Evolutionary conservation across 2,329 filamentous ascomycete genomes (phyloP), one percentile per base, ranked within the genome.

Genomic region (Davidsoniella australis): DNA sequence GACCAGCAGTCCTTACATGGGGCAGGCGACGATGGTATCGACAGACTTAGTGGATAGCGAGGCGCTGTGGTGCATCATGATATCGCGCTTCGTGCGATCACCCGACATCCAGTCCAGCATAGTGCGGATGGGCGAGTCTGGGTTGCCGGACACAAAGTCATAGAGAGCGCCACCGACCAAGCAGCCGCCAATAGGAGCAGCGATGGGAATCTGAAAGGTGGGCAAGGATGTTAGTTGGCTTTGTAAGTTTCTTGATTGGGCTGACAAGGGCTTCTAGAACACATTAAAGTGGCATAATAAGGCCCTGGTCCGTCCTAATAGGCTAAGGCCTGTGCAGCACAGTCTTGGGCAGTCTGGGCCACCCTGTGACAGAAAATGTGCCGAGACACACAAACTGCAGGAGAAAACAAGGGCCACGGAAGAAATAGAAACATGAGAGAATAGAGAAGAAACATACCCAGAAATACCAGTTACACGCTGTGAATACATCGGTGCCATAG

Each of bases 91-190:
- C 10, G 37, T 45, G 20, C 47, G 47, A n/a, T 52, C 50, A 20
- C 47, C 47, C 16, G 47, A 52, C 33, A 49, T 43, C 42, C 50
- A 49, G 43, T 52, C 47, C 7, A 52, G 44, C 18, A 52, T 78
- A 0, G 71, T 77, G 62, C 85, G 85, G 55, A 85, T 68, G 0
- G 80, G 80, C 55, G 73, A 81, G n/a, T 79, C 63, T 3, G 80
- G 81, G 0, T 76, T 82, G 59, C 78, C 85, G 37, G 86, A 66
- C 59, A 83, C 75, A 2, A 74, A 59, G 59, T 84, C 79, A 58
- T 84, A 83, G 20, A 83, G 55, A 59, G 78, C 75, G 2, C 76
- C 80, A 3, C 80, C 80, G 54, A 80, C 74, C 0, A 68, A 61
- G 56, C 70, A 75, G 5, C 81, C 82, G 10, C 73, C 61, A 59